Conservation (phyloP, 306 rosid species). For the Cucumis hystrix region DNA sequence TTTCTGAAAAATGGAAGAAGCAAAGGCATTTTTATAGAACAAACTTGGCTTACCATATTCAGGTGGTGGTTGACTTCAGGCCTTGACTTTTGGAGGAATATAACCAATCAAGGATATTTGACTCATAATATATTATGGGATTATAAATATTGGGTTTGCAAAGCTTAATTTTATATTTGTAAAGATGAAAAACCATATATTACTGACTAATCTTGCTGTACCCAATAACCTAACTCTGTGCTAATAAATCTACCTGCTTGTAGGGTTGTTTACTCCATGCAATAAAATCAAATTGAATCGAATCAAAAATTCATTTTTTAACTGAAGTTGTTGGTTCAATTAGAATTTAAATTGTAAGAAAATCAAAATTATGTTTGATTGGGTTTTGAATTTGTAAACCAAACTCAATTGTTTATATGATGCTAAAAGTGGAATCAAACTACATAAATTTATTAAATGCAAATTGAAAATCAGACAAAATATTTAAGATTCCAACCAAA, state of each 20-base stretch:
- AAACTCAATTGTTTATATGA: too few species aligned
- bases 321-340: too few species aligned
- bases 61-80: slow-evolving; percentile 5
- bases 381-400: too few species aligned
- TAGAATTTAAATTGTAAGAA: too few species aligned
- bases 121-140: neutral
- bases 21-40: neutral
- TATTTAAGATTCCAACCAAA: too few species aligned
- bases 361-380: too few species aligned
- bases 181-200: neutral
- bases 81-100: slow-evolving; percentile 6
- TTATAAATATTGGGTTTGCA: neutral
- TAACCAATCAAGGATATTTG: neutral
- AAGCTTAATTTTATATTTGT: neutral
- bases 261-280: too few species aligned
- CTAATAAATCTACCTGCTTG: neutral
- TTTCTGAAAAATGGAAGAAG: neutral
- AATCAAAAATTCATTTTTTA: too few species aligned
- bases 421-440: too few species aligned
- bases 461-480: too few species aligned
- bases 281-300: too few species aligned
- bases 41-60: neutral
- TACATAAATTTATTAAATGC: too few species aligned
- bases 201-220: neutral
- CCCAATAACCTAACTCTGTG: neutral